Conservation (phyloP, 1,284 basidiomycete genomes). For the Puccinia polysora region DNA sequence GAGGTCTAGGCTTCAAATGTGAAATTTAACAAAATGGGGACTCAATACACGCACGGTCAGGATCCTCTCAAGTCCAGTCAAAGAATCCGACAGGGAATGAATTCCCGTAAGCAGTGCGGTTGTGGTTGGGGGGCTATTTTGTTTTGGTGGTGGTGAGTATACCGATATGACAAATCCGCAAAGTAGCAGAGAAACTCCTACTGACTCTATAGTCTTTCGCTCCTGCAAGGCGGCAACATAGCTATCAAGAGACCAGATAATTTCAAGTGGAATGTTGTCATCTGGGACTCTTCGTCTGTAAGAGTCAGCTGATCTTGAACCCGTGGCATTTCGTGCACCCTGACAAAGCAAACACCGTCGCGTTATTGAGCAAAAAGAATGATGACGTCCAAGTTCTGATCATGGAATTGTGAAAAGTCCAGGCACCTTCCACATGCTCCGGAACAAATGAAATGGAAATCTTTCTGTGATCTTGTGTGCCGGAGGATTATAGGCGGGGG, state of each 20-base stretch:
- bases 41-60: background rate
- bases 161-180: background rate
- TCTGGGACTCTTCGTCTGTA: background rate
- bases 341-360: background rate
- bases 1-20: background rate
- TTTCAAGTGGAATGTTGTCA: constrained; percentile 38
- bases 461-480: too few species aligned
- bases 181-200: background rate
- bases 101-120: constrained; percentile 1
- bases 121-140: constrained; percentile 23
- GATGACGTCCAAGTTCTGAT: constrained; percentile 19
- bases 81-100: constrained; percentile 23
- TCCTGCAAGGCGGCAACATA: constrained; percentile 26
- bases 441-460: too few species aligned
- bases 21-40: background rate
- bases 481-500: too few species aligned
- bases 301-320: background rate
- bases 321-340: constrained; percentile 11
- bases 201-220: constrained; percentile 21
- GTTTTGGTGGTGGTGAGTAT: background rate
- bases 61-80: constrained; percentile 25
- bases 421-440: too few species aligned
- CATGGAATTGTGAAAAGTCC: too few species aligned
- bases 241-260: constrained; percentile 20
- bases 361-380: background rate